Conservation (phyloP, 176 grass and related monocot species). For the Bolboschoenus planiculmis region DNA sequence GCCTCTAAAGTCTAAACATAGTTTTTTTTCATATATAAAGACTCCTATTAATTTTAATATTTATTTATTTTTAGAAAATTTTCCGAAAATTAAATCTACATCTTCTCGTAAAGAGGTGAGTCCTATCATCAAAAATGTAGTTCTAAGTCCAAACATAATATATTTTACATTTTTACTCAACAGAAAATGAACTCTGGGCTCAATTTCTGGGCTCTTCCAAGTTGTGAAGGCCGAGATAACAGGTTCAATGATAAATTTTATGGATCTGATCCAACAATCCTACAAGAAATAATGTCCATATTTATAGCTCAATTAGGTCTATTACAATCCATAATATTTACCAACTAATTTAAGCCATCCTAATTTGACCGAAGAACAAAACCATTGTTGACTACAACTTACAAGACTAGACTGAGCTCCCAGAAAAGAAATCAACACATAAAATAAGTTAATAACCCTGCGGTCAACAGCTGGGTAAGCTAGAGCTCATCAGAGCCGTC, state of each 20-base stretch:
- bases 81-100: too few species aligned
- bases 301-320: neutral
- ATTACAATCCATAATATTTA: neutral
- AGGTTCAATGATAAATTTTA: neutral
- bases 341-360: neutral
- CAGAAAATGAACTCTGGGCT: neutral
- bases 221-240: neutral
- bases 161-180: neutral
- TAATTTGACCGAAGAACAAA: slow-evolving; percentile 11
- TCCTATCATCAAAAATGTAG: too few species aligned
- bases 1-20: neutral
- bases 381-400: neutral
- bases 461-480: neutral
- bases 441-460: neutral
- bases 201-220: neutral
- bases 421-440: neutral
- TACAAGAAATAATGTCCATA: neutral
- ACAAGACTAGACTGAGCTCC: neutral
- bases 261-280: neutral
- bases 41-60: too few species aligned
- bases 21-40: too few species aligned
- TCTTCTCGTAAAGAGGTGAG: too few species aligned
- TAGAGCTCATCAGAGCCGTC: neutral
- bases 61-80: too few species aligned
- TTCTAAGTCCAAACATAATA: too few species aligned